Percentiles rank a stretch among this genome's conserved stretches.
These are phyloP conservation scores for Citeromyces hawaiiensis DNA, from an alignment of 1,139 yeast genomes.

Conservation along the genomic window DNA sequence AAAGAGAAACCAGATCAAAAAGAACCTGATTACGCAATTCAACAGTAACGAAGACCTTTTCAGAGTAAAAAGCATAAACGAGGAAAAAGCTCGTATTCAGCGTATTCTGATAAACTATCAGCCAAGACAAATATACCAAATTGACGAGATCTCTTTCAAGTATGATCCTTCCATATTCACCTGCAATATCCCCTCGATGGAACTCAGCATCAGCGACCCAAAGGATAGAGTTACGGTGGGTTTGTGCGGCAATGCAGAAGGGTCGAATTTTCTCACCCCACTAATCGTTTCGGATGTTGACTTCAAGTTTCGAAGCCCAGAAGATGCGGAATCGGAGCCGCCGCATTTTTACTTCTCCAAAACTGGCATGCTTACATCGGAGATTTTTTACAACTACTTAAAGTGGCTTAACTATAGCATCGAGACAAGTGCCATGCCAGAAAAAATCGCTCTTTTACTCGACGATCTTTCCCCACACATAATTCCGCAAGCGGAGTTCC, in stretches of 20 bases:
- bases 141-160: constrained; percentile 13
- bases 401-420: constrained; percentile 13
- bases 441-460: constrained; percentile 13
- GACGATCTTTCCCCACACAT: constrained; percentile 19
- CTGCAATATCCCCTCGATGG: constrained; percentile 1
- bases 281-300: constrained; percentile 11
- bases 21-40: constrained; percentile 12
- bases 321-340: not conserved
- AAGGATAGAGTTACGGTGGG: constrained; percentile 11
- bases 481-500: constrained; percentile 13
- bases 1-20: constrained; percentile 12
- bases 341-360: constrained; percentile 9
- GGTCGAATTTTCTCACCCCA: constrained; percentile 11
- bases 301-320: not conserved
- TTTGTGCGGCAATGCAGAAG: constrained; percentile 13
- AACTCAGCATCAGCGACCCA: constrained; percentile 6
- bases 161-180: constrained; percentile 9
- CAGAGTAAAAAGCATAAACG: constrained; percentile 7
- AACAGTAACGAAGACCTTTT: constrained; percentile 7
- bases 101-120: constrained; percentile 5
- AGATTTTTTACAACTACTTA: constrained; percentile 19
- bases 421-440: constrained; percentile 4
- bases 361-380: constrained; percentile 15
- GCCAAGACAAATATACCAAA: constrained; percentile 10
- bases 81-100: constrained; percentile 8